Evolutionary conservation across 1,284 basidiomycete species (phyloP).

Genomic region (Dichomitus squalens): DNA sequence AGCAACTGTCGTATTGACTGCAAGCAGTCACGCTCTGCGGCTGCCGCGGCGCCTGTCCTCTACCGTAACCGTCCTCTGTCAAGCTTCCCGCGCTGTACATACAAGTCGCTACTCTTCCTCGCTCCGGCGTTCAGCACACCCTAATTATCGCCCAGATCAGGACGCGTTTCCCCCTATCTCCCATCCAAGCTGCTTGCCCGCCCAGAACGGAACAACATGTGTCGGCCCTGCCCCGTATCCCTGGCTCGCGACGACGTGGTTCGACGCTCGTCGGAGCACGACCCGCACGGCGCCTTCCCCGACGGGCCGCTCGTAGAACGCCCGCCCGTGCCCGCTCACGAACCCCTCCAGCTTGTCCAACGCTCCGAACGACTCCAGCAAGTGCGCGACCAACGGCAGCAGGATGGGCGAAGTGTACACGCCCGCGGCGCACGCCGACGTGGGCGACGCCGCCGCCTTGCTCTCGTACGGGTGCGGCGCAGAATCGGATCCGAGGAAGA

Average conservation of each 20-base stretch:
- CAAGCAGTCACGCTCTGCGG: neutral
- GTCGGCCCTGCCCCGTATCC: slow-evolving; percentile 48
- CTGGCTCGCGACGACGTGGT: slow-evolving; percentile 52
- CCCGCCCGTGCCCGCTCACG: slow-evolving; percentile 75
- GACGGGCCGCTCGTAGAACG: slow-evolving; percentile 68
- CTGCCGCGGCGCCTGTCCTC: neutral
- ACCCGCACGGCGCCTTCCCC: slow-evolving; percentile 31
- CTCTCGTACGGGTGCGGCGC: slow-evolving; percentile 88
- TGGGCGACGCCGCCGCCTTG: slow-evolving; percentile 79
- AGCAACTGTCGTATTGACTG: neutral
- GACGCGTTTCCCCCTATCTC: slow-evolving; percentile 51
- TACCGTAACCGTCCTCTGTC: neutral
- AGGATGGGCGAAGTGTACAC: slow-evolving; percentile 92
- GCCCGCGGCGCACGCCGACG: slow-evolving; percentile 87
- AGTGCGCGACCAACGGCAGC: slow-evolving; percentile 83
- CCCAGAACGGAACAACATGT: slow-evolving; percentile 90
- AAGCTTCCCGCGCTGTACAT: neutral
- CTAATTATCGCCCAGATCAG: no score
- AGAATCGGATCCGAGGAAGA: slow-evolving; percentile 98
- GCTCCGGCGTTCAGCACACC: no score
- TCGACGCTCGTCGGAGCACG: slow-evolving; percentile 39
- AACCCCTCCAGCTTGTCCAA: slow-evolving; percentile 81
- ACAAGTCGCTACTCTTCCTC: no score
- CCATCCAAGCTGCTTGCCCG: slow-evolving; percentile 85
- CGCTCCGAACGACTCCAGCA: slow-evolving; percentile 87